Evolutionary conservation across 2,329 filamentous ascomycete genomes (phyloP).

Genomic region (Arthroderma sp.): DNA sequence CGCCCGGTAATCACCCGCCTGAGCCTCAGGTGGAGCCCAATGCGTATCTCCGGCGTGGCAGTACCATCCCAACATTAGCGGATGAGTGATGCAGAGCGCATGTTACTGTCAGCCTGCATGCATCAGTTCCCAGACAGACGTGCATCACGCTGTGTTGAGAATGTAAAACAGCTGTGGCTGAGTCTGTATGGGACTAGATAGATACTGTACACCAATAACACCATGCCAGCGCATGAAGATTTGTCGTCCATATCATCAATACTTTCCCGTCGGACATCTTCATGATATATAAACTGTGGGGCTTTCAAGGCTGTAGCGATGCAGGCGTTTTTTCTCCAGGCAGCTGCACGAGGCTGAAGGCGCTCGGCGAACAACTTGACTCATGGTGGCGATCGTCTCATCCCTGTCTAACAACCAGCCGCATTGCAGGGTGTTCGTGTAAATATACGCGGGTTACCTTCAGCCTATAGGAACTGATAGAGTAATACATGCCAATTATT

Average conservation of each 20-base stretch:
- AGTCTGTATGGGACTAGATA: not conserved
- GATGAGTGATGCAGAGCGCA: no score
- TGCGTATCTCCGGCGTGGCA: no score
- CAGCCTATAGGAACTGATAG: not conserved
- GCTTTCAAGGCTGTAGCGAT: no score
- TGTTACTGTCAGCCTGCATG: no score
- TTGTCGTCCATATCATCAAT: not conserved
- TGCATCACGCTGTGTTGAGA: no score
- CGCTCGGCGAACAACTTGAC: not conserved
- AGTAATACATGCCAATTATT: no score
- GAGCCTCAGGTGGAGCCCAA: not conserved
- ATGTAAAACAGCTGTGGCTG: no score
- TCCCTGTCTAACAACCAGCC: no score
- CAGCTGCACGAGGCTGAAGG: not conserved
- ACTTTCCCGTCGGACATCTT: not conserved
- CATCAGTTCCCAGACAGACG: no score
- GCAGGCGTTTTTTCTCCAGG: no score
- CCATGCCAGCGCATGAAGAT: not conserved
- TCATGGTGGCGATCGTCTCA: not conserved
- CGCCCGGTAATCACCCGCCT: not conserved
- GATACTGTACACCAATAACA: not conserved
- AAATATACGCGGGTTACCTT: not conserved
- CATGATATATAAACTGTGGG: no score
- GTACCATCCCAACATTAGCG: not conserved
- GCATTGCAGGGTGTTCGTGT: no score